Conservation (phyloP, 163 green algal genomes). For the Chloromonas sp. region DNA sequence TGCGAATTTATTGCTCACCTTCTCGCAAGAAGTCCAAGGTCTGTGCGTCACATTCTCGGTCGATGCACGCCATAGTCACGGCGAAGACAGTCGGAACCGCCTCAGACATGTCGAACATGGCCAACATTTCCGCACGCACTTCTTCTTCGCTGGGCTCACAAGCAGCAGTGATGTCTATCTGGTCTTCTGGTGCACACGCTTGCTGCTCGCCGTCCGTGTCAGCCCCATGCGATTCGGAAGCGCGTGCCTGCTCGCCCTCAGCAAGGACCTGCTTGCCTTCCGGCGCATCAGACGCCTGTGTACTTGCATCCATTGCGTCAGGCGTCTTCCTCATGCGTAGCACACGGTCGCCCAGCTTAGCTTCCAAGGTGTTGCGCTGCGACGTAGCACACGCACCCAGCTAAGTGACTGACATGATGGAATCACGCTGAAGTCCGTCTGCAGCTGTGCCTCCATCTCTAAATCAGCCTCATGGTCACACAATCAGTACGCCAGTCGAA, state of each 20-base stretch:
- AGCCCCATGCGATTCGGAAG: not conserved
- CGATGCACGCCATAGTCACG: constrained; percentile 62
- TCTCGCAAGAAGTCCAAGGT: constrained; percentile 35
- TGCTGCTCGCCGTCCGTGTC: not conserved
- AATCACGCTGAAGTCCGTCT: too few relatives aligned
- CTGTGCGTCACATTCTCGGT: constrained; percentile 36
- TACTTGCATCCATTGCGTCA: not conserved
- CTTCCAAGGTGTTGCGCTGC: constrained; percentile 2
- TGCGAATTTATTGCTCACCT: not conserved
- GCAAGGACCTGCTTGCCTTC: not conserved
- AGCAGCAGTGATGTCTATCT: constrained; percentile 14
- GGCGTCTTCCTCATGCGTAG: not conserved
- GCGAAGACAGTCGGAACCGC: constrained; percentile 39
- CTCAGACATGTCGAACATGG: constrained; percentile 14
- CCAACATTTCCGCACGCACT: constrained; percentile 31
- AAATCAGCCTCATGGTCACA: not conserved
- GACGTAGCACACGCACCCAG: not conserved
- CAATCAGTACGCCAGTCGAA: not conserved
- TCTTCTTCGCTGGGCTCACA: constrained; percentile 32
- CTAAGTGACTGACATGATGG: not conserved
- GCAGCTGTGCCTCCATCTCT: too few relatives aligned
- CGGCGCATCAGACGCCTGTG: not conserved
- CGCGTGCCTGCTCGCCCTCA: not conserved
- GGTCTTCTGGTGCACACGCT: constrained; percentile 4
- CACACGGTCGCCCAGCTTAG: constrained; percentile 7